These are phyloP conservation scores for Begonia masoniana DNA, from an alignment of 306 rosid species.

Conservation along the genomic window DNA sequence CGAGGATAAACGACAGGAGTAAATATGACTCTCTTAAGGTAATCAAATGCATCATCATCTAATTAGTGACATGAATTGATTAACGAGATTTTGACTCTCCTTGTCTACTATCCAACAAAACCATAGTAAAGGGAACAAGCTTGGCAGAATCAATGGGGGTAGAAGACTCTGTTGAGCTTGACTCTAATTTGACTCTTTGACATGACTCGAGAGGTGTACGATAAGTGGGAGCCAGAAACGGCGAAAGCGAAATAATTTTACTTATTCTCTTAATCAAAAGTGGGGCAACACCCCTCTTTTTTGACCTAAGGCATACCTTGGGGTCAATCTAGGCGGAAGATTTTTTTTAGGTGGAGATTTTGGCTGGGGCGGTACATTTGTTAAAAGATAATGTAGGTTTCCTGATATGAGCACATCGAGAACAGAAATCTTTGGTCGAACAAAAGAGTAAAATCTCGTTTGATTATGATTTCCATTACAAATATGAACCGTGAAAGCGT, in stretches of 20 bases:
- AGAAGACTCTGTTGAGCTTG: no score
- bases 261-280: background rate
- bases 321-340: background rate
- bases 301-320: background rate
- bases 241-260: background rate
- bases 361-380: slow-evolving; percentile 1
- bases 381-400: background rate
- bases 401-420: no score
- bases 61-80: no score
- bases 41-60: no score
- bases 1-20: no score
- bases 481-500: background rate
- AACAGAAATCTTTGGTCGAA: background rate
- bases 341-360: no score
- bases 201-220: background rate
- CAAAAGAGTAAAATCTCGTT: slow-evolving; percentile 1
- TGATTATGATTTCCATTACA: background rate
- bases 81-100: slow-evolving; percentile 1
- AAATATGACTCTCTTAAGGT: no score
- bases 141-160: background rate
- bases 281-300: background rate
- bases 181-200: background rate
- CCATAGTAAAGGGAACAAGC: background rate
- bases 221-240: background rate
- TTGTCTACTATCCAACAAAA: slow-evolving; percentile 1